Evolutionary conservation across 441 rosid genomes (phyloP), one percentile per base, ranked within the genome.

Genomic region (Bocquillonia castaneifolia): DNA sequence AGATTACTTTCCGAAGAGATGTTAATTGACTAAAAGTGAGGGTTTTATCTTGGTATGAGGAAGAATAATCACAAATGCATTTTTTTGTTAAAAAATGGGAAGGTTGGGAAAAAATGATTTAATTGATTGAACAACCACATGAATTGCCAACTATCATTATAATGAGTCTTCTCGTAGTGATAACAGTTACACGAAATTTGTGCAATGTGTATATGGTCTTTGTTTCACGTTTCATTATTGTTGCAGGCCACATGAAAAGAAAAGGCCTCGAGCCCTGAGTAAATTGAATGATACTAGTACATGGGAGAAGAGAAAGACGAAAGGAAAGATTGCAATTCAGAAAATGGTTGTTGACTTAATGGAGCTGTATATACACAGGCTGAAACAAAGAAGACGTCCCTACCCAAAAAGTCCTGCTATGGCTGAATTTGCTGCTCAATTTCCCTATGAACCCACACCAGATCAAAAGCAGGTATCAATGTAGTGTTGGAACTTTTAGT

Each of bases 341-440:
- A 94, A 91, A 79, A 94, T 94, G 97, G 96, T 91, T 61, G 97
- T 91, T 67, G 96, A 91, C 82, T 83, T 94, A 77, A 90, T 91
- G 99, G 99, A 94, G 84, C 83, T 94, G 23, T 94, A 94, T 82
- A 82, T 94, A 67, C 93, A 92, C 63, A 85, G 99, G 79, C 83
- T 94, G 73, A 83, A 85, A 82, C 99, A 91, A 78, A 91, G 72
- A 78, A 82, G 99, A 72, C 84, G 84, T 59, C 92, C 96, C 44
- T 88, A 88, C 76, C 91, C 96, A 10, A 88, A 86, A 76, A 79
- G 67, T 70, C 80, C 89, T 73, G 75, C 76, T 69, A 77, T 88
- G 82, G 84, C 85, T 79, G 92, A 80, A 69, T 93, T 93, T 74
- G 67, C 74, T 9, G 78, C 87, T 68, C 85, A 84, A 28, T 94